Evolutionary conservation across 1,284 basidiomycete species (phyloP).

Genomic region (Cutaneotrichosporon sp.): DNA sequence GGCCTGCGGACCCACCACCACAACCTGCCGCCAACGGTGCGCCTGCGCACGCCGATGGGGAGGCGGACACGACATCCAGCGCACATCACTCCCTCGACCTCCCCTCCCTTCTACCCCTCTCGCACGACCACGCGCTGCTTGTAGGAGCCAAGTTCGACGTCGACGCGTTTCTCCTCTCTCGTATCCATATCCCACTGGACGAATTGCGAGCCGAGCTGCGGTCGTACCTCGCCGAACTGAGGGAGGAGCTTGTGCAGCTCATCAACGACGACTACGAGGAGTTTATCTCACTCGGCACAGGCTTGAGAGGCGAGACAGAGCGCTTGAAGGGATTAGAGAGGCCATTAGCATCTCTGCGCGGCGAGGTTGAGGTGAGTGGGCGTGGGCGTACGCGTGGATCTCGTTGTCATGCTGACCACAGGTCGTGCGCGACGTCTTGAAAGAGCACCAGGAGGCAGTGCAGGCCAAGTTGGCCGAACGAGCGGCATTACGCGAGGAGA

Average conservation of each 20-base stretch:
- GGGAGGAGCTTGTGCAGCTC: conserved; percentile 86
- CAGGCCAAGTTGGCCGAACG: conserved; percentile 70
- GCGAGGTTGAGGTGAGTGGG: conserved; percentile 62
- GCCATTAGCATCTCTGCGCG: conserved; percentile 62
- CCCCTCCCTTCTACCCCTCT: conserved; percentile 69
- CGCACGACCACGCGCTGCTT: conserved; percentile 70
- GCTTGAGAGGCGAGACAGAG: conserved; percentile 73
- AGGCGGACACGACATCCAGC: conserved; percentile 12
- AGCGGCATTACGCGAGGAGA: conserved; percentile 71
- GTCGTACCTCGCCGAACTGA: conserved; percentile 73
- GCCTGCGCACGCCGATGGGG: neutral
- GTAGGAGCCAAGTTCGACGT: conserved; percentile 66
- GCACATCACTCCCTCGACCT: conserved; percentile 52
- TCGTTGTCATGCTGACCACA: conserved; percentile 4
- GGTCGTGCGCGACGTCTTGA: conserved; percentile 40
- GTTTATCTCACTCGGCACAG: conserved; percentile 90
- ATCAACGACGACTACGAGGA: conserved; percentile 98
- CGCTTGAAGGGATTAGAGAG: conserved; percentile 62
- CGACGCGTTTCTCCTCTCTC: conserved; percentile 81
- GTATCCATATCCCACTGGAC: conserved; percentile 76
- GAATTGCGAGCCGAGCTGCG: conserved; percentile 82
- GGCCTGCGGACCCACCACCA: too few species aligned
- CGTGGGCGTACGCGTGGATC: too few species aligned
- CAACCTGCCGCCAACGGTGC: neutral
- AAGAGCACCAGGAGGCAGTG: conserved; percentile 61